Conservation (phyloP, 805 yeast species). For the Komagataella pseudopastoris region DNA sequence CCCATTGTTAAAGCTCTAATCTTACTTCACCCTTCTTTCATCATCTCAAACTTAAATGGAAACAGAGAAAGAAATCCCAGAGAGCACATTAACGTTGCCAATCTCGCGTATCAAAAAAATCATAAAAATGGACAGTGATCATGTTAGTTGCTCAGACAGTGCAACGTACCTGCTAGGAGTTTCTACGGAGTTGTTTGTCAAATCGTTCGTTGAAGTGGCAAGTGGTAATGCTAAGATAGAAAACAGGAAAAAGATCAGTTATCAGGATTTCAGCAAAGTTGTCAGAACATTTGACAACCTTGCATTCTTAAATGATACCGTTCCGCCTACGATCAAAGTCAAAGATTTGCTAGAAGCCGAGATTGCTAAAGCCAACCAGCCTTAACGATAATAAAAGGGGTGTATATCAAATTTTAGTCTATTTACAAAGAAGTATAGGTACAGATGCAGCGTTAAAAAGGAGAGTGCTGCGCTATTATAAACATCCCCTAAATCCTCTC, state of each 20-base stretch:
- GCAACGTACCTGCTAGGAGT: constrained; percentile 67
- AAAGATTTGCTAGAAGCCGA: constrained; percentile 32
- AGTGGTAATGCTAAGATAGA: constrained; percentile 48
- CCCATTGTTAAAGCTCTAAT: neutral
- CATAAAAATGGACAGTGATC: constrained; percentile 66
- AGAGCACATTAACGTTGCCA: constrained; percentile 27
- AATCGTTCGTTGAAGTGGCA: constrained; percentile 61
- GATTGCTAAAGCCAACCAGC: constrained; percentile 15
- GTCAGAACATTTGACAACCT: constrained; percentile 47
- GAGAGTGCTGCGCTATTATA: constrained; percentile 2
- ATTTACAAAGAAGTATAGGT: constrained; percentile 3
- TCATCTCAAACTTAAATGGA: neutral
- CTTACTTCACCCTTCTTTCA: neutral
- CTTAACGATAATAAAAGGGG: neutral
- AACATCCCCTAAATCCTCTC: constrained; percentile 16
- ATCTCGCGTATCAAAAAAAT: constrained; percentile 57
- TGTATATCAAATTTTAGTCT: neutral
- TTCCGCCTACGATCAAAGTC: constrained; percentile 47
- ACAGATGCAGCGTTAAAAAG: constrained; percentile 3
- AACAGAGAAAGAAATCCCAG: neutral
- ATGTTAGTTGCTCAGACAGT: constrained; percentile 47
- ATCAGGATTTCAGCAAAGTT: constrained; percentile 56
- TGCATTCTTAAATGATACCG: constrained; percentile 48
- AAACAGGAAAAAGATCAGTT: constrained; percentile 55
- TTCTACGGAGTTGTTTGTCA: constrained; percentile 68